Evolutionary conservation across 768 basidiomycete genomes (phyloP), one percentile per base, ranked within the genome.

Genomic region (Cyathus striatus): DNA sequence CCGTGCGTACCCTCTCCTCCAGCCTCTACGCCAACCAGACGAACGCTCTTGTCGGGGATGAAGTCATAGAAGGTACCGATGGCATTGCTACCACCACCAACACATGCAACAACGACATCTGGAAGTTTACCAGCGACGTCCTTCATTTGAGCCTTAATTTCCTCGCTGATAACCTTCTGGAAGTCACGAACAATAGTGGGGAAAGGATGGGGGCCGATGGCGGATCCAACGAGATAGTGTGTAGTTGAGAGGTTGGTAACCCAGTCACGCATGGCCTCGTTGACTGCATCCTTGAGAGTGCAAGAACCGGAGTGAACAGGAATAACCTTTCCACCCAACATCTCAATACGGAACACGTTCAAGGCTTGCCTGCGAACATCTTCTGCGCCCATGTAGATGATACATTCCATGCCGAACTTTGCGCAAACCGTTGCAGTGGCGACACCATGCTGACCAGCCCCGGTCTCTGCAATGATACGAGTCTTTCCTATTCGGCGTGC

Each of bases 11-110:
- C 96, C 73, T 98, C 92, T 41, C 96, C 96, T 45, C 93, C 96
- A 32, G 96, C 96, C 60, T 99, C 96, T 7, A 99, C 95, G 48
- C 96, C 96, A 23, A 98, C 67, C 23, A 99, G 68, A 26, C 86
- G 76, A 18, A 98, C 94, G 35, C 61, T 70, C 63, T 89, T 84
- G 59, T 98, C 91, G 6, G 73, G 69, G 60, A 98, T 94, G 65
- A 98, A 99, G 53, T 97, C 90, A 62, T 90, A 90, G 78, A 99
- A 99, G 9, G 94, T 85, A 22, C 94, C 96, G 50, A 99, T 99
- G 13, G 96, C 92, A 60, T 99, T 98, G 60, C 86, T 90, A 9
- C 96, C 96, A 38, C 96, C 96, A 21, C 96, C 96, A 33, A 98
- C 96, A 61, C 96, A 99, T 20, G 96, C 96, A 4, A 98, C 86